Percentiles rank a stretch among this genome's conserved stretches.
Conservation (phyloP, 352 stramenopile species). For the Globisporangium rhizosaccharum region DNA sequence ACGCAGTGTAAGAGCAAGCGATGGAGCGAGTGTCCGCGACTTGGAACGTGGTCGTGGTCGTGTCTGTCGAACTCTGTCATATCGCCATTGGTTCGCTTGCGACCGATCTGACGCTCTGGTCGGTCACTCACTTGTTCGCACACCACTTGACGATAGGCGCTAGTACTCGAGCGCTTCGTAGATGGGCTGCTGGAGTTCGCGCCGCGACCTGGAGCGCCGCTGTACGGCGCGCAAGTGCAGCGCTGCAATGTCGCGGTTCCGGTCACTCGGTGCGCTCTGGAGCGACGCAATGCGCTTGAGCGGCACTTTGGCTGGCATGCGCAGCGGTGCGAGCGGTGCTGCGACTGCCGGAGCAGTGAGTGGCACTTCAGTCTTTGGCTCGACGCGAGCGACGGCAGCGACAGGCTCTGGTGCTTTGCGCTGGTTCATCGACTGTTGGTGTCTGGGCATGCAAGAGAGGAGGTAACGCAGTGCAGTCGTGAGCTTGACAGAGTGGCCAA, state of each 20-base stretch:
- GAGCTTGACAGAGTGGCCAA: too few relatives aligned
- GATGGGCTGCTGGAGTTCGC: conserved; percentile 20
- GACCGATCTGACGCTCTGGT: background rate
- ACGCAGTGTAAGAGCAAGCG: conserved; percentile 22
- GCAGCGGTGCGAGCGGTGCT: conserved; percentile 6
- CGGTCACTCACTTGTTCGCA: background rate
- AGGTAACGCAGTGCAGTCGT: too few relatives aligned
- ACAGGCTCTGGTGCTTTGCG: background rate
- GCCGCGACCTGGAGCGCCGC: conserved; percentile 36
- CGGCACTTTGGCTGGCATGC: conserved; percentile 9
- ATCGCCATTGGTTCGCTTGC: too few relatives aligned
- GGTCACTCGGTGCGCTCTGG: conserved; percentile 28
- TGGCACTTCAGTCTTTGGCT: background rate
- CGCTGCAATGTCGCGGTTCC: conserved; percentile 60
- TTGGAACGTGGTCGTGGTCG: background rate
- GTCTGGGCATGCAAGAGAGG: too few relatives aligned
- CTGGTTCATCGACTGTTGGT: too few relatives aligned
- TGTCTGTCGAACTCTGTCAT: too few relatives aligned
- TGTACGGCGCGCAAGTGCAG: conserved; percentile 55
- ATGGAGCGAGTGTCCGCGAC: too few relatives aligned
- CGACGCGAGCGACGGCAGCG: background rate
- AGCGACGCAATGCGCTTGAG: background rate
- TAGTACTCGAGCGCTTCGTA: conserved; percentile 21
- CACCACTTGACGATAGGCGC: background rate
- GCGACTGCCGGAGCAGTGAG: background rate